Evolutionary conservation across 2,329 filamentous ascomycete species (phyloP).

Genomic region (Cytospora paraplurivora): DNA sequence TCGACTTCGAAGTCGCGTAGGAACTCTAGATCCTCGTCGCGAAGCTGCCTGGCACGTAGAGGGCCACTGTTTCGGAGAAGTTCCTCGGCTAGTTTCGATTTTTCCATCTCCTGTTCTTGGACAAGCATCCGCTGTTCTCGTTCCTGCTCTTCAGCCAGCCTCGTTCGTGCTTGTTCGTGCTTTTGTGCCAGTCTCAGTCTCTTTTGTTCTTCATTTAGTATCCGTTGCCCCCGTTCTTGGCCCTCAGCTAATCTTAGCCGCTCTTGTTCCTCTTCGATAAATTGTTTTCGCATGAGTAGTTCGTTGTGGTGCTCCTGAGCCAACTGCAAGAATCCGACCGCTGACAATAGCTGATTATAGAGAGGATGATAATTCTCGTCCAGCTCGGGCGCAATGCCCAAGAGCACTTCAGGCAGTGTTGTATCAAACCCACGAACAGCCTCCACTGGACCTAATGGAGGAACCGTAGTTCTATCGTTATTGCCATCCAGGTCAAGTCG

Average conservation of each 20-base stretch:
- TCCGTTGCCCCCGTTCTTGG: not conserved
- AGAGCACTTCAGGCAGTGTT: slow-evolving; percentile 28
- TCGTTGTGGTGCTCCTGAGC: slow-evolving; percentile 52
- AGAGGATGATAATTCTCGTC: slow-evolving; percentile 47
- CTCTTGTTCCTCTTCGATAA: slow-evolving; percentile 43
- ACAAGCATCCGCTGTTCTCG: not conserved
- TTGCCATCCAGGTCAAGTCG: not conserved
- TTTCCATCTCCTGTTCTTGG: not conserved
- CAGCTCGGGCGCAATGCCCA: slow-evolving; percentile 35
- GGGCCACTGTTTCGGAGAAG: slow-evolving; percentile 30
- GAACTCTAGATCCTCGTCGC: slow-evolving; percentile 47
- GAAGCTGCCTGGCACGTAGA: slow-evolving; percentile 32
- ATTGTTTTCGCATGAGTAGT: slow-evolving; percentile 43
- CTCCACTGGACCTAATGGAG: not conserved
- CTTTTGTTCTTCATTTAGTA: not conserved
- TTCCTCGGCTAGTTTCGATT: not conserved
- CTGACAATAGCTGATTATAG: slow-evolving; percentile 47
- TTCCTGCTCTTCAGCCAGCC: not conserved
- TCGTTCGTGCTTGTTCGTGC: not conserved
- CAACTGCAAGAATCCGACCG: slow-evolving; percentile 49
- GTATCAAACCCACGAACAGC: slow-evolving; percentile 18
- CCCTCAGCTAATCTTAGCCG: slow-evolving; percentile 19
- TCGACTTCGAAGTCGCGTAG: slow-evolving; percentile 45
- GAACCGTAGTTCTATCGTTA: no score
- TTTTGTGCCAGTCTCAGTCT: not conserved